Conservation (phyloP, 768 basidiomycete species). For the Mrakia frigida region DNA sequence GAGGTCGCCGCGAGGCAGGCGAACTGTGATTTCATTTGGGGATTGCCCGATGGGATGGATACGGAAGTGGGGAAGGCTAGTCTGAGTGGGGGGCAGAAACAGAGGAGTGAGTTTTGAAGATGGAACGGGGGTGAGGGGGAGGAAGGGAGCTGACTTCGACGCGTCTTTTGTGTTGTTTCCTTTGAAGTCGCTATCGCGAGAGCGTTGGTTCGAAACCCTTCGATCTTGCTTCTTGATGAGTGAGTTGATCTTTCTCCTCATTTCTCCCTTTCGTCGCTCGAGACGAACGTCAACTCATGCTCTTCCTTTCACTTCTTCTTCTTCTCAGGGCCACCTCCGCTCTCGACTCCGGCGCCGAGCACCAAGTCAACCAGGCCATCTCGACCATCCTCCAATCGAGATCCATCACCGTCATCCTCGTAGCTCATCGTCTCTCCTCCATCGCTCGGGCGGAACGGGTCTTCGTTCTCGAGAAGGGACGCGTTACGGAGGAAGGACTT, state of each 20-base stretch:
- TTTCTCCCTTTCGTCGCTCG: neutral
- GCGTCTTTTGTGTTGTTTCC: conserved; percentile 48
- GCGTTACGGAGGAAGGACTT: conserved; percentile 28
- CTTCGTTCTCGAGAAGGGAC: conserved; percentile 27
- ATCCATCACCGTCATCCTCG: conserved; percentile 31
- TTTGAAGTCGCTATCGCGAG: conserved; percentile 24
- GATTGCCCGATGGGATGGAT: conserved; percentile 21
- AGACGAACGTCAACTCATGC: conserved; percentile 45
- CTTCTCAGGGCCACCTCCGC: conserved; percentile 20
- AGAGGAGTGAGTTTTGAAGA: conserved; percentile 45
- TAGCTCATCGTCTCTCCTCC: conserved; percentile 27
- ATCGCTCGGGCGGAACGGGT: conserved; percentile 33
- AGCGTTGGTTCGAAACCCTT: conserved; percentile 31
- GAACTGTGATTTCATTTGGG: conserved; percentile 35
- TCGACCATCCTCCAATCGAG: conserved; percentile 23
- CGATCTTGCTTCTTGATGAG: conserved; percentile 26
- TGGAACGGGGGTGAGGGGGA: neutral
- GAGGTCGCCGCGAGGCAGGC: conserved; percentile 26
- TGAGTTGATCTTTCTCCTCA: neutral
- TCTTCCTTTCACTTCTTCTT: conserved; percentile 46
- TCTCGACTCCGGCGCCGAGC: conserved; percentile 22
- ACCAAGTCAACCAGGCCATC: conserved; percentile 33
- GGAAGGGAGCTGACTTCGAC: neutral
- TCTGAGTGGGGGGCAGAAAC: conserved; percentile 46
- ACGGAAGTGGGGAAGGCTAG: conserved; percentile 33